Base-by-base conservation (phyloP, 176 grass and related monocot species). In the Triticum dicoccoides region DNA sequence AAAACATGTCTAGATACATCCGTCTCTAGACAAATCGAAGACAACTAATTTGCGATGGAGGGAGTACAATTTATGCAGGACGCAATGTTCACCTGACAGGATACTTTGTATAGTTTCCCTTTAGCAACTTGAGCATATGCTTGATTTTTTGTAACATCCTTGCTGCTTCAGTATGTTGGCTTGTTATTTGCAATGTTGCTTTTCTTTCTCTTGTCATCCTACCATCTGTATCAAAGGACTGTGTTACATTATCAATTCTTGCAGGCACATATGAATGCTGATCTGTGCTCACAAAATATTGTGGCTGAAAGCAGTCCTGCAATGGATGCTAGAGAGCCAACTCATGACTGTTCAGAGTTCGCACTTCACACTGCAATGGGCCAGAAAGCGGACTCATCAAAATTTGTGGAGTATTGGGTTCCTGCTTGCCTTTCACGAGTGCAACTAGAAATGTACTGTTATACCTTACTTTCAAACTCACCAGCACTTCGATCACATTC, bases 381-480 rank as follows among this genome's bases (percentile, higher is more conserved):
- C 62, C 81, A 82, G 47, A 95, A 92, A 89, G 45, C 81, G 42
- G 93, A 95, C 23, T 88, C 93, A 65, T 94, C 88, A 79, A 98
- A 94, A 77, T 81, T 98, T 86, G 52, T 79, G 49, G 96, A 98
- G 76, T 94, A 98, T 38, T 98, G 96, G 93, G 90, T 98, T 80
- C 96, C 96, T 86, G 86, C 70, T 86, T 37, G 17, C 56, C 87
- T 98, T 89, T 94, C 93, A 42, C 76, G 59, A 39, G 93, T 98
- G 84, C 96, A 98, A 85, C 65, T 98, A 74, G 93, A 98, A 86
- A 84, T 94, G 70, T 98, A 98, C 71, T 92, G 93, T 88, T 82
- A 70, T 68, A 94, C 82, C 18, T 64, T 98, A 88, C 66, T 95
- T 38, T 98, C 96, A 56, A 98, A 89, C 73, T 94, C 86, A 21